These are phyloP conservation scores for Dryadomyces sulphureus DNA, from an alignment of 2,329 filamentous ascomycete genomes.

Conservation along the genomic window DNA sequence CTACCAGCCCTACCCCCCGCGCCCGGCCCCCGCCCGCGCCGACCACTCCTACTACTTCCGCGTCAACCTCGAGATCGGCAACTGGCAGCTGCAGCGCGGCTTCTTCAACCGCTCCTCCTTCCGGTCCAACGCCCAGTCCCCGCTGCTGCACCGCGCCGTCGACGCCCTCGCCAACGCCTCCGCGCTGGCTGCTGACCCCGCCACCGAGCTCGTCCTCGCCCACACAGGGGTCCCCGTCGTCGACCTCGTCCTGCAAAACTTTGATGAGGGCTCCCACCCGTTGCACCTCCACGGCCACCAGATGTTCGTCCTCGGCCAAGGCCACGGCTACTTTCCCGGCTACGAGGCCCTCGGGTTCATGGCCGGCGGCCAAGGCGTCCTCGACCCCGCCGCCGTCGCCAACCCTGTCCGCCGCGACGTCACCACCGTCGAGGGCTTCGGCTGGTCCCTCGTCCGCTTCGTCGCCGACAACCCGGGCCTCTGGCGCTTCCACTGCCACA, in stretches of 20 bases:
- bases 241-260: conserved; percentile 44
- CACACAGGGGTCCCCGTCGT: conserved; percentile 46
- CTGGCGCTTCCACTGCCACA: conserved; percentile 25
- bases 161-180: conserved; percentile 32
- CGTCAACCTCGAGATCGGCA: conserved; percentile 43
- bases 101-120: conserved; percentile 43
- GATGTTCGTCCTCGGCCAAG: conserved; percentile 38
- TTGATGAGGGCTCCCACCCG: conserved; percentile 13
- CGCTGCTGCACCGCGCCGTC: conserved; percentile 34
- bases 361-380: conserved; percentile 17
- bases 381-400: conserved; percentile 20
- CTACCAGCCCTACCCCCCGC: conserved; percentile 27
- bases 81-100: conserved; percentile 41
- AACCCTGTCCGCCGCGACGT: conserved; percentile 34
- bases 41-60: conserved; percentile 39
- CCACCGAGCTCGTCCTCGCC: conserved; percentile 44
- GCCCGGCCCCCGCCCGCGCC: conserved; percentile 28
- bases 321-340: conserved; percentile 46
- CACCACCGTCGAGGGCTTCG: conserved; percentile 28
- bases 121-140: conserved; percentile 29
- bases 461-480: conserved; percentile 34
- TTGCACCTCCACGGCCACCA: conserved; percentile 14
- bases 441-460: conserved; percentile 33
- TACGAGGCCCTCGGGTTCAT: conserved; percentile 22
- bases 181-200: conserved; percentile 27